Percentiles rank a stretch among this genome's conserved stretches.
Evolutionary conservation across 2,329 filamentous ascomycete genomes (phyloP).

Genomic region (Aspergillus pseudoterreus): DNA sequence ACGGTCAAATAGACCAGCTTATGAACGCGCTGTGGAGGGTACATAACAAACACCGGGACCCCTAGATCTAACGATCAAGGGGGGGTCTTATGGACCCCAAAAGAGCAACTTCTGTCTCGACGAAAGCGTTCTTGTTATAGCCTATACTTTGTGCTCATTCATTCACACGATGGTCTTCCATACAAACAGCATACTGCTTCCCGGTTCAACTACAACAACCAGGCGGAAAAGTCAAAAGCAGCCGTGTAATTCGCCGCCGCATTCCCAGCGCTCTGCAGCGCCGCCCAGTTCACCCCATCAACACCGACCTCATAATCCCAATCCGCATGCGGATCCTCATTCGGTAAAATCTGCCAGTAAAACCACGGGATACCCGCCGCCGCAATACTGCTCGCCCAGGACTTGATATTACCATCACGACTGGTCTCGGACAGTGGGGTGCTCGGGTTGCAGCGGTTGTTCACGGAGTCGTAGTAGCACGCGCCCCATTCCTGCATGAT

Average conservation of each 20-base stretch:
- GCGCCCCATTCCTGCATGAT: slow-evolving; percentile 30
- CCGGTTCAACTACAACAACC: background rate
- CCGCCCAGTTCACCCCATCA: slow-evolving; percentile 20
- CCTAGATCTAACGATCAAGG: too few relatives aligned
- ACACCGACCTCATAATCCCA: slow-evolving; percentile 34
- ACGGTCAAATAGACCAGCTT: too few relatives aligned
- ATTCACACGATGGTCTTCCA: too few relatives aligned
- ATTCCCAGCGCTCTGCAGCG: slow-evolving; percentile 12
- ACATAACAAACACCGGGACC: too few relatives aligned
- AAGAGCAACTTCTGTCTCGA: too few relatives aligned
- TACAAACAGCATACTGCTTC: too few relatives aligned
- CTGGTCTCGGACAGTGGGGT: slow-evolving; percentile 1
- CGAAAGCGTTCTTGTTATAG: too few relatives aligned
- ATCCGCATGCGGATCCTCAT: slow-evolving; percentile 25
- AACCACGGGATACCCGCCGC: slow-evolving; percentile 30
- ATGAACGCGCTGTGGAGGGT: too few relatives aligned
- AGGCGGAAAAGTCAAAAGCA: background rate
- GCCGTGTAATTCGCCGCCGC: background rate
- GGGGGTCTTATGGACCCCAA: too few relatives aligned
- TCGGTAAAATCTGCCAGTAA: slow-evolving; percentile 35
- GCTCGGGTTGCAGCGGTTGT: slow-evolving; percentile 22
- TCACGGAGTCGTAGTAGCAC: slow-evolving; percentile 26
- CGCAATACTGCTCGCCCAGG: slow-evolving; percentile 25
- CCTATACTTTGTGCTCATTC: too few relatives aligned
- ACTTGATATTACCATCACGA: slow-evolving; percentile 24